Evolutionary conservation across 306 rosid genomes (phyloP).

Genomic region (Sesbania bispinosa): DNA sequence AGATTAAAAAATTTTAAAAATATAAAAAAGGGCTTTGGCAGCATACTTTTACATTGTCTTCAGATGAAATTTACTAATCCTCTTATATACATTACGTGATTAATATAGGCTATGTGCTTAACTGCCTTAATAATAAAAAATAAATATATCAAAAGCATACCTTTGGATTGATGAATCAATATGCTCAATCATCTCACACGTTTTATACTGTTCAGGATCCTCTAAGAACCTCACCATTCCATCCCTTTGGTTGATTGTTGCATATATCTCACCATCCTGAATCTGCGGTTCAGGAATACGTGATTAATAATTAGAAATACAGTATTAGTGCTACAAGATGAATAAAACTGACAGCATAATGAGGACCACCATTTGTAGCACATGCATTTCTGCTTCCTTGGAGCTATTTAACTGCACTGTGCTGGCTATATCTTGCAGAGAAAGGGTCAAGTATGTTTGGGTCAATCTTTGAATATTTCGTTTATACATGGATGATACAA

Average conservation of each 20-base stretch:
- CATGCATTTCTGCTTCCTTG: conserved; percentile 91
- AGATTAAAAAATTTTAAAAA: not conserved
- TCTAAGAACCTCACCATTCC: conserved; percentile 95
- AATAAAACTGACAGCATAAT: not conserved
- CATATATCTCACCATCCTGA: conserved; percentile 82
- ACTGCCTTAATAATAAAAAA: not conserved
- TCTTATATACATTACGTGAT: not conserved
- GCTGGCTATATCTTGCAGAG: conserved; percentile 84
- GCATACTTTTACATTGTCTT: not conserved
- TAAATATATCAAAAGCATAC: conserved; percentile 27
- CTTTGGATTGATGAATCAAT: conserved; percentile 76
- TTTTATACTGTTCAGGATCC: conserved; percentile 81
- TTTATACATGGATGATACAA: conserved; percentile 68
- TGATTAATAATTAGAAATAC: not conserved
- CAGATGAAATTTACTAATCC: not conserved
- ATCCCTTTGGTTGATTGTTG: conserved; percentile 78
- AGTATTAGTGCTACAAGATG: not conserved
- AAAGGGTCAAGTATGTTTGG: conserved; percentile 85
- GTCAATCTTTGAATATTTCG: conserved; percentile 85
- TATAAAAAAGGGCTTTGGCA: not conserved
- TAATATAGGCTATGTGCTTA: not conserved
- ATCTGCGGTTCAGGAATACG: conserved; percentile 44
- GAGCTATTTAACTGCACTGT: conserved; percentile 65
- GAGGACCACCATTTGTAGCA: conserved; percentile 75
- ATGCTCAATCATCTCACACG: conserved; percentile 70